phyloP scores from a whole-genome alignment of 257 asterid genomes.

The Nemophila menziesii region DNA sequence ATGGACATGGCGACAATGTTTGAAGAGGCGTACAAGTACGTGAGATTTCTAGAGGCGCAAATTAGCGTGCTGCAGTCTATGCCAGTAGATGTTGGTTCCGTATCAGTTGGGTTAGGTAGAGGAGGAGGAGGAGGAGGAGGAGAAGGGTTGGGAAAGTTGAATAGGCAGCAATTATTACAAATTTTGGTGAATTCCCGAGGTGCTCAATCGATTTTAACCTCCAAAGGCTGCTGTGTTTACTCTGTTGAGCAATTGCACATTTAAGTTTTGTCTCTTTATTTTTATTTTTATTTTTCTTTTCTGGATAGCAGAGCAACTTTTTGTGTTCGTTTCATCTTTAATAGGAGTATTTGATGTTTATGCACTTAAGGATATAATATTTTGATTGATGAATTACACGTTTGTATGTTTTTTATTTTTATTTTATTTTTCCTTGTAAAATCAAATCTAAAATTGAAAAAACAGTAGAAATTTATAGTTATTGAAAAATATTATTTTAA shows the following conservation, averaged over 20 bases:
- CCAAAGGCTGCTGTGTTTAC: constrained; percentile 52
- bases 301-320: constrained; percentile 21
- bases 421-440: too few species aligned
- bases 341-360: too few species aligned
- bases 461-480: too few species aligned
- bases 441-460: too few species aligned
- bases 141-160: constrained; percentile 33
- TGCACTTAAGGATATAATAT: too few species aligned
- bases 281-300: constrained; percentile 17
- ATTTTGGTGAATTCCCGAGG: constrained; percentile 50
- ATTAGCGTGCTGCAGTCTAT: constrained; percentile 43
- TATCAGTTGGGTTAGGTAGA: constrained; percentile 2
- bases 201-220: constrained; percentile 42
- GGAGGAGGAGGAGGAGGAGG: not conserved
- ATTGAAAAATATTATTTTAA: too few species aligned
- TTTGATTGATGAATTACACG: too few species aligned
- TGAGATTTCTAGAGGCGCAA: constrained; percentile 70
- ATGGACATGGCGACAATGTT: constrained; percentile 65
- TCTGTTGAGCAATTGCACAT: constrained; percentile 49
- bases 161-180: constrained; percentile 57
- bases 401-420: too few species aligned
- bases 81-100: constrained; percentile 26
- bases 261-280: too few species aligned
- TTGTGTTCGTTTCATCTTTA: not conserved
- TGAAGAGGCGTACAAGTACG: constrained; percentile 68